phyloP scores from a whole-genome alignment of 345 rosid species.

The Gossypium thurberi region DNA sequence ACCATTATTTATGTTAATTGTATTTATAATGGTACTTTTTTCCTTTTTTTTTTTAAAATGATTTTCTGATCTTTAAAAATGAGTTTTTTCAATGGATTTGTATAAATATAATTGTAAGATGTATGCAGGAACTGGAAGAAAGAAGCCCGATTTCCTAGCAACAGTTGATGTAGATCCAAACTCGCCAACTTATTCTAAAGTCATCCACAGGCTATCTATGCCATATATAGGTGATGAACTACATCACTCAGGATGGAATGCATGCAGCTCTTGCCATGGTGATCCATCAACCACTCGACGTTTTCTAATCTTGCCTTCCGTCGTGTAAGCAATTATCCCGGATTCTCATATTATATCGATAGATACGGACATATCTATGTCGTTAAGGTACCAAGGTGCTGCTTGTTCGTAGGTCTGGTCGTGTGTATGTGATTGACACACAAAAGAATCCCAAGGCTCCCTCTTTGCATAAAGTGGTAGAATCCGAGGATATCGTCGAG shows the following conservation, averaged over 20 bases:
- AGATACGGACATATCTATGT: too few species aligned
- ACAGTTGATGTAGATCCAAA: constrained; percentile 79
- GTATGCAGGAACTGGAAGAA: constrained; percentile 55
- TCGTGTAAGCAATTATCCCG: constrained; percentile 17
- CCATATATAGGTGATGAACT: too few species aligned
- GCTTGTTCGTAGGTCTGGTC: constrained; percentile 57
- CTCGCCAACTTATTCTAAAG: constrained; percentile 60
- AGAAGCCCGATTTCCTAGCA: constrained; percentile 76
- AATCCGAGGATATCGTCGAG: constrained; percentile 47
- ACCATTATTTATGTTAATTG: constrained; percentile 74
- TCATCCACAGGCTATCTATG: constrained; percentile 28
- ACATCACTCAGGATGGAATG: too few species aligned
- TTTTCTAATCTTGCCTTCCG: too few species aligned
- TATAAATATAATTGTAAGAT: constrained; percentile 40
- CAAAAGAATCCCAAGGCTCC: constrained; percentile 70
- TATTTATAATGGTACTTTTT: constrained; percentile 52
- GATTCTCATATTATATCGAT: not conserved
- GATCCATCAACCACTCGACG: too few species aligned
- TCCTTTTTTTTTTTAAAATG: not conserved
- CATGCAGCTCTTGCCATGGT: too few species aligned
- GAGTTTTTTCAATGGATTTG: not conserved
- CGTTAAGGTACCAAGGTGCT: not conserved
- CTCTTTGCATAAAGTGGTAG: constrained; percentile 69
- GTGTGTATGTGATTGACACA: constrained; percentile 65
- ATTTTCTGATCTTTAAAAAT: not conserved